Conservation (phyloP, 192 early-diverging fungal genomes). For the Fimicolochytrium jonesii region DNA sequence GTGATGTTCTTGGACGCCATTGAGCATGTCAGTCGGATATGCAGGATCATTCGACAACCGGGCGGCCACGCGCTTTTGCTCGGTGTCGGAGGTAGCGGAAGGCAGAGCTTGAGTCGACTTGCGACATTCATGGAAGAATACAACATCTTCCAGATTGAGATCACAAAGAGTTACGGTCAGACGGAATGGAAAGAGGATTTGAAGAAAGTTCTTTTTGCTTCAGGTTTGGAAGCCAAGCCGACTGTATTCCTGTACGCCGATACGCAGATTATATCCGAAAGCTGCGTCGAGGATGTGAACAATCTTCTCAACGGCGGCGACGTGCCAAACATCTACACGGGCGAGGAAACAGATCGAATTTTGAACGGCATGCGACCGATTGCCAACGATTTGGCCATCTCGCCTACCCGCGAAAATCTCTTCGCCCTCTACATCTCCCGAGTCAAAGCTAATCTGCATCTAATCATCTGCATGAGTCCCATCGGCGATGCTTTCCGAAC, state of each 20-base stretch:
- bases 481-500: constrained; percentile 63
- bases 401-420: constrained; percentile 50
- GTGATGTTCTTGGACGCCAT: constrained; percentile 65
- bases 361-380: constrained; percentile 52
- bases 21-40: constrained; percentile 57
- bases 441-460: constrained; percentile 46
- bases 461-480: constrained; percentile 65
- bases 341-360: constrained; percentile 55
- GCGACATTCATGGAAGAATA: constrained; percentile 63
- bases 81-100: constrained; percentile 60
- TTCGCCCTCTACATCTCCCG: constrained; percentile 53
- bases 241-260: constrained; percentile 60
- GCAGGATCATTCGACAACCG: constrained; percentile 54
- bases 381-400: constrained; percentile 42
- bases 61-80: constrained; percentile 52
- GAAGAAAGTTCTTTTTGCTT: constrained; percentile 52
- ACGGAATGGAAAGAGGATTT: constrained; percentile 61
- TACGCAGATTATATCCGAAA: constrained; percentile 56
- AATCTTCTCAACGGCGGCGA: constrained; percentile 62
- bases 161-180: constrained; percentile 57
- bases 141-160: constrained; percentile 62
- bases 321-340: constrained; percentile 61
- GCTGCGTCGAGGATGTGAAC: constrained; percentile 59
- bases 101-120: constrained; percentile 50
- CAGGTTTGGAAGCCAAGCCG: constrained; percentile 55